These are phyloP conservation scores for Alopecurus myosuroides DNA, from an alignment of 176 grass and related monocot species.

Conservation along the genomic window DNA sequence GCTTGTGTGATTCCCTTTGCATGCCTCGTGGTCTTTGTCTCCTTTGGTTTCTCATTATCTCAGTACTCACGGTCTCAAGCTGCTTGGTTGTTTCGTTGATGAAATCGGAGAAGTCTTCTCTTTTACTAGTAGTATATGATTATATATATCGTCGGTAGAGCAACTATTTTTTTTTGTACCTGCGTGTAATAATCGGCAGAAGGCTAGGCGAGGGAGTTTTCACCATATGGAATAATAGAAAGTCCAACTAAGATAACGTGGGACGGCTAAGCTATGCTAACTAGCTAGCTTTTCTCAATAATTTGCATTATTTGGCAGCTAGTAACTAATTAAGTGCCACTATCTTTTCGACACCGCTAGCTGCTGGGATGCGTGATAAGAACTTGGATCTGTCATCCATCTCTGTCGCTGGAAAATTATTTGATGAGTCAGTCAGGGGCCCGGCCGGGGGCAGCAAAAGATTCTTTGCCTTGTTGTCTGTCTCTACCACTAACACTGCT, in stretches of 20 bases:
- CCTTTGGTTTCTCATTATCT: neutral
- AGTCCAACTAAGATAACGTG: neutral
- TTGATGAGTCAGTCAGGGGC: neutral
- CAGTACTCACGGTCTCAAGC: neutral
- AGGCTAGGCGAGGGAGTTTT: neutral
- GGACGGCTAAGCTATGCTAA: neutral
- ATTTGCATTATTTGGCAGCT: neutral
- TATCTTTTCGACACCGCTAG: constrained; percentile 2
- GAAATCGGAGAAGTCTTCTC: neutral
- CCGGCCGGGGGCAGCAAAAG: neutral
- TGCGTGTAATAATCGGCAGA: neutral
- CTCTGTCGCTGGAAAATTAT: neutral
- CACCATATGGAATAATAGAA: neutral
- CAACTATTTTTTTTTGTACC: neutral
- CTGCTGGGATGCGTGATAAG: neutral
- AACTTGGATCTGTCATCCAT: neutral
- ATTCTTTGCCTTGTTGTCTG: neutral
- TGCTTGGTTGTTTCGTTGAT: neutral
- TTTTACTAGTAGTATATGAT: no score
- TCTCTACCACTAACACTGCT: neutral
- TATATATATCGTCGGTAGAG: neutral
- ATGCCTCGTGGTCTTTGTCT: constrained; percentile 25
- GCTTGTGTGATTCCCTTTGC: constrained; percentile 30
- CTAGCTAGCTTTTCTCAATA: neutral
- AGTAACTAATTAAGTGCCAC: neutral